These are phyloP conservation scores for Haplosporangium gracile DNA, from an alignment of 192 early-diverging fungal genomes.

Conservation along the genomic window DNA sequence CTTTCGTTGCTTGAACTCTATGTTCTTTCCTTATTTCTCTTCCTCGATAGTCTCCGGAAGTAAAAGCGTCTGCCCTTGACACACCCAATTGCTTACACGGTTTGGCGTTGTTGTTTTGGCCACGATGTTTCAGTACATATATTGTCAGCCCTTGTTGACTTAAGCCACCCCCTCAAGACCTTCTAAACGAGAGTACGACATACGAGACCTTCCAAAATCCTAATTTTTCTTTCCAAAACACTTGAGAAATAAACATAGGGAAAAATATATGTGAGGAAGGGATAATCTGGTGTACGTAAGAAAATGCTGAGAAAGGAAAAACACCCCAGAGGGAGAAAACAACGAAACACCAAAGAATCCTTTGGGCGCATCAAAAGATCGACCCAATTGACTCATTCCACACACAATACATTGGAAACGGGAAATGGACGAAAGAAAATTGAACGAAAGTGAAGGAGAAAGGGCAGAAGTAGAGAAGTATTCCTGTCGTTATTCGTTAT, in stretches of 20 bases:
- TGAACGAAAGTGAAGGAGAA: neutral
- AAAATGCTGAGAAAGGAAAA: neutral
- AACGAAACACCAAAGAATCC: neutral
- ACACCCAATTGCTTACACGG: neutral
- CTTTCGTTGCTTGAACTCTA: neutral
- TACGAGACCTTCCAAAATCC: neutral
- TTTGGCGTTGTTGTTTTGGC: neutral
- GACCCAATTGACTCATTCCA: neutral
- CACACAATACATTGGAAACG: too few relatives aligned
- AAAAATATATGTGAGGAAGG: neutral
- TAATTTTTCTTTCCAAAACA: neutral
- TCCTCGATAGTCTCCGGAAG: too few relatives aligned
- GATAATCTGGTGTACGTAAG: neutral
- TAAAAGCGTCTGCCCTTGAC: neutral
- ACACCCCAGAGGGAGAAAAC: neutral
- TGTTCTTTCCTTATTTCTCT: neutral
- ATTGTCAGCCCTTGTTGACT: neutral
- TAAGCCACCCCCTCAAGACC: neutral
- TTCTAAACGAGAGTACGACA: neutral
- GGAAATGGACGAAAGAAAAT: too few relatives aligned
- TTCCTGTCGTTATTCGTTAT: too few relatives aligned
- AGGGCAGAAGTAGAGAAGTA: too few relatives aligned
- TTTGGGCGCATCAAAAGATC: neutral
- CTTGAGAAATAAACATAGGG: neutral
- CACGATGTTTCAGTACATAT: neutral